Evolutionary conservation across 1,284 basidiomycete genomes (phyloP).

Genomic region (Anthracocystis walkeri): DNA sequence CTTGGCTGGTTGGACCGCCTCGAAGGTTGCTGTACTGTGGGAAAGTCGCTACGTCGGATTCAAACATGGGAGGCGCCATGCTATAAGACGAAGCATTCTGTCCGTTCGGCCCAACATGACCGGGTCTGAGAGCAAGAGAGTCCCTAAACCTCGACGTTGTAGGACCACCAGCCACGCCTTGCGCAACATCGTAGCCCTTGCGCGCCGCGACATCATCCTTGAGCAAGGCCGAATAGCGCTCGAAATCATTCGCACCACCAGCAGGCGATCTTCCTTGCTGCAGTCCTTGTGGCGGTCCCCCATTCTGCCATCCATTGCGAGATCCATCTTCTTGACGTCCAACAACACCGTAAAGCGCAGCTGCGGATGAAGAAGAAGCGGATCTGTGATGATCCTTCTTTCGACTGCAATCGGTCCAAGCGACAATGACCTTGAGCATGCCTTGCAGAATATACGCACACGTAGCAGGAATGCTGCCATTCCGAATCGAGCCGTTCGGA

Average conservation of each 20-base stretch:
- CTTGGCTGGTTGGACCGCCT: neutral
- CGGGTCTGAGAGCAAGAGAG: neutral
- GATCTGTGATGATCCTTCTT: slow-evolving; percentile 36
- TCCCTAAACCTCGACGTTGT: neutral
- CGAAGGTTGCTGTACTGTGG: slow-evolving; percentile 6
- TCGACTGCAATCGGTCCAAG: slow-evolving; percentile 38
- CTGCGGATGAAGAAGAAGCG: neutral
- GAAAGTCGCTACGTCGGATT: neutral
- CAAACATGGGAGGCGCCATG: slow-evolving; percentile 13
- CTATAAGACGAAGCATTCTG: neutral
- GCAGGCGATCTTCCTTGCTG: neutral
- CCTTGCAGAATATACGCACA: slow-evolving; percentile 42
- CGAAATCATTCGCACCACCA: neutral
- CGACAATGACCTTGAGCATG: slow-evolving; percentile 42
- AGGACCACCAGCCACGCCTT: neutral
- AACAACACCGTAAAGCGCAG: neutral
- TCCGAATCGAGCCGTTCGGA: slow-evolving; percentile 32
- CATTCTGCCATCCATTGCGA: neutral
- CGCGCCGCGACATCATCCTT: slow-evolving; percentile 6
- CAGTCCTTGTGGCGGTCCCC: neutral
- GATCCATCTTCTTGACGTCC: neutral
- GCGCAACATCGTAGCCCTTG: slow-evolving; percentile 17
- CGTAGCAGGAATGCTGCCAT: slow-evolving; percentile 45
- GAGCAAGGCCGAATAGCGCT: slow-evolving; percentile 11
- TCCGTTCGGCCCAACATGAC: neutral